A percentile compares a stretch with the other conserved stretches of the same genome.
Conservation (phyloP, 2,329 filamentous ascomycete genomes). For the Calonectria pauciramosa region DNA sequence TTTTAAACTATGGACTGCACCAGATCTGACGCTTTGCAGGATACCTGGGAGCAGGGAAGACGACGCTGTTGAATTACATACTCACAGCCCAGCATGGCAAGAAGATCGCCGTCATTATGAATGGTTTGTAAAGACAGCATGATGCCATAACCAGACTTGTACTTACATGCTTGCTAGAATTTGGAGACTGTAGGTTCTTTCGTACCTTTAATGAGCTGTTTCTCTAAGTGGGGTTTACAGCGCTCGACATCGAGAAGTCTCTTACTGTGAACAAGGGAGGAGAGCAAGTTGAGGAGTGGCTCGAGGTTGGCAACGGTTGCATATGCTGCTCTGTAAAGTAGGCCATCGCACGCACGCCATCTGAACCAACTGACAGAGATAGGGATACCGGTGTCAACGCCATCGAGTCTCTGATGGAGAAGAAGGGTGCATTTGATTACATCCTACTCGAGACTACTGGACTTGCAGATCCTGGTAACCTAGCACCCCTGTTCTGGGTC, state of each 20-base stretch:
- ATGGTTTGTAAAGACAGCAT: constrained; percentile 64
- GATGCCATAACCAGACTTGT: background rate
- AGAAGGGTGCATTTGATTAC: constrained; percentile 95
- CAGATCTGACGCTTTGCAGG: constrained; percentile 63
- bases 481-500: constrained; percentile 97
- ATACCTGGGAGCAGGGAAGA: constrained; percentile 96
- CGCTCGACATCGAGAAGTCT: constrained; percentile 95
- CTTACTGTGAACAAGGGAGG: constrained; percentile 90
- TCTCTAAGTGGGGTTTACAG: constrained; percentile 57
- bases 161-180: constrained; percentile 67
- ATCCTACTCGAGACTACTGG: constrained; percentile 97
- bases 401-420: constrained; percentile 95
- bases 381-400: constrained; percentile 94
- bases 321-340: constrained; percentile 98
- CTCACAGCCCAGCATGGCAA: constrained; percentile 95
- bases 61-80: constrained; percentile 95
- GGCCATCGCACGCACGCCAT: constrained; percentile 19
- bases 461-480: constrained; percentile 93
- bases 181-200: constrained; percentile 78
- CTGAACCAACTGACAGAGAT: constrained; percentile 38
- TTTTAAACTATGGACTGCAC: background rate
- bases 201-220: background rate
- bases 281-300: constrained; percentile 91
- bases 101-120: constrained; percentile 97
- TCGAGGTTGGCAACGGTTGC: constrained; percentile 96